A percentile compares a stretch with the other conserved stretches of the same genome.
Conservation (phyloP, 169 alveolate genomes). For the Plasmodium inui region DNA sequence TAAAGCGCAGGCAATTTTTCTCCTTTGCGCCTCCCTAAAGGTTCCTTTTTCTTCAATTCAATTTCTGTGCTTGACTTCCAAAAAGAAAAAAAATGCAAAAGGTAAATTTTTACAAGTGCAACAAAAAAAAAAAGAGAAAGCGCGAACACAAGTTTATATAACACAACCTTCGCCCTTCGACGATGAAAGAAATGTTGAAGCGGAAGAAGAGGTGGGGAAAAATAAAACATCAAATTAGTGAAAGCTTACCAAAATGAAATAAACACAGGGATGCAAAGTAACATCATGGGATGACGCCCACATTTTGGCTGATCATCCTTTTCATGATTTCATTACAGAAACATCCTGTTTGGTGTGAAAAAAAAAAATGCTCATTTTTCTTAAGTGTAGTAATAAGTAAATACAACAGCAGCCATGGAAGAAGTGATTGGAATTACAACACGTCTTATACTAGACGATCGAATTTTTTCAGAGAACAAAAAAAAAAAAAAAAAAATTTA, state of each 20-base stretch:
- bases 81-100: constrained; percentile 13
- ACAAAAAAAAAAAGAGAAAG: not conserved
- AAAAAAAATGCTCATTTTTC: constrained; percentile 13
- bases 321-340: constrained; percentile 46
- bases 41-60: not conserved
- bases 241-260: not conserved
- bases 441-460: not conserved
- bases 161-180: not conserved
- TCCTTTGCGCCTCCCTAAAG: not conserved
- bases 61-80: not conserved
- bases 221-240: not conserved
- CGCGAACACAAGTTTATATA: not conserved
- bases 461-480: not conserved
- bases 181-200: not conserved
- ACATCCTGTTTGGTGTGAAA: constrained; percentile 13
- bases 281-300: constrained; percentile 34
- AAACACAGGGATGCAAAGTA: not conserved
- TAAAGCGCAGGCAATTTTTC: not conserved
- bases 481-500: not conserved
- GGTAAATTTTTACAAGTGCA: not conserved
- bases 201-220: not conserved
- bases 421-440: not conserved
- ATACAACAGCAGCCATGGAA: not conserved
- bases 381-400: not conserved
- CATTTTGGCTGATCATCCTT: constrained; percentile 28